Percentiles rank a stretch among this genome's conserved stretches.
These are phyloP conservation scores for Amanita fuliginea DNA, from an alignment of 768 basidiomycete genomes.

Conservation along the genomic window DNA sequence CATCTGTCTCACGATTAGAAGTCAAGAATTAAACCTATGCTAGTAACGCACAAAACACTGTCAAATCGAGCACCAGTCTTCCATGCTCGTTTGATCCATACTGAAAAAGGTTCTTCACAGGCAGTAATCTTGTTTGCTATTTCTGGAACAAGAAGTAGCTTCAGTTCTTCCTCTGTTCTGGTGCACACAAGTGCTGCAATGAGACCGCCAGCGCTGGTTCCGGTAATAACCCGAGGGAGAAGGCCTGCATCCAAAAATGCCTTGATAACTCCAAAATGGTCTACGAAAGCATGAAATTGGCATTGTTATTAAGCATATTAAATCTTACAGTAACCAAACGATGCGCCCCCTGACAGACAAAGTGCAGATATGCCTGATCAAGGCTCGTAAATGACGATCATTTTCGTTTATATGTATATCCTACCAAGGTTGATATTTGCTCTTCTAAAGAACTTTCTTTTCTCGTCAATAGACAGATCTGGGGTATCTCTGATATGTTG, in stretches of 20 bases:
- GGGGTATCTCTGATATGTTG: constrained; percentile 65
- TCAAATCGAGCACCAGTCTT: constrained; percentile 94
- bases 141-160: constrained; percentile 63
- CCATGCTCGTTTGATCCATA: constrained; percentile 67
- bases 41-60: constrained; percentile 33
- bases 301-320: background rate
- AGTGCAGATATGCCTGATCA: constrained; percentile 61
- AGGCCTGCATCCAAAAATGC: constrained; percentile 83
- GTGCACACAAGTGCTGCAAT: constrained; percentile 72
- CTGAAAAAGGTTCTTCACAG: constrained; percentile 61
- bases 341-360: constrained; percentile 93
- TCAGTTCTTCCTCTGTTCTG: constrained; percentile 81
- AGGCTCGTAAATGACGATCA: background rate
- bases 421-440: constrained; percentile 79
- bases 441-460: constrained; percentile 83
- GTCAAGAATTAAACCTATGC: constrained; percentile 7
- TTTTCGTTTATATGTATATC: background rate
- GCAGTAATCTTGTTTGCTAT: constrained; percentile 78
- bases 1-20: constrained; percentile 32
- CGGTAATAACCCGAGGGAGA: constrained; percentile 87
- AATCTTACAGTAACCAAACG: constrained; percentile 84
- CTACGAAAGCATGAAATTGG: constrained; percentile 22
- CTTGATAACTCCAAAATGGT: constrained; percentile 85
- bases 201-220: constrained; percentile 89
- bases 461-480: constrained; percentile 76